phyloP scores from a whole-genome alignment of 441 rosid genomes.

The Populus hybrid region DNA sequence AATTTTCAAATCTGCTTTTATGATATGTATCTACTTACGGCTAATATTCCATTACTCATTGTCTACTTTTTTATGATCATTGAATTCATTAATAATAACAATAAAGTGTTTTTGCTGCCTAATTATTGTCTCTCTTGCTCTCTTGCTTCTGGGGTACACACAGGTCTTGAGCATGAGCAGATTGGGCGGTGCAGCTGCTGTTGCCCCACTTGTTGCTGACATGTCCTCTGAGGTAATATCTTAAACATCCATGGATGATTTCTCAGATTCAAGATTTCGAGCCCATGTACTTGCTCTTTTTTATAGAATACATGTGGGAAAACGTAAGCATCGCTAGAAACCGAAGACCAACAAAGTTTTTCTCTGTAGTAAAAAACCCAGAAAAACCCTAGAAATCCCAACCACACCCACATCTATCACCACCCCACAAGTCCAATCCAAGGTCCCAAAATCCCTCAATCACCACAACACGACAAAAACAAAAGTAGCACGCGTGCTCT shows the following conservation, averaged over 20 bases:
- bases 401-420: not conserved
- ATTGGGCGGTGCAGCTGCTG: slow-evolving; percentile 84
- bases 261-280: not conserved
- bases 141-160: not conserved
- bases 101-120: not conserved
- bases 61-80: not conserved
- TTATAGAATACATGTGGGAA: slow-evolving; percentile 3
- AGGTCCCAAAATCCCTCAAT: slow-evolving; percentile 6
- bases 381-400: not conserved
- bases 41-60: slow-evolving; percentile 19
- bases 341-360: not conserved
- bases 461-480: slow-evolving; percentile 45
- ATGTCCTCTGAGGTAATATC: slow-evolving; percentile 62
- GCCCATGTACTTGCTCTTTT: no score
- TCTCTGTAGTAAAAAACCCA: not conserved
- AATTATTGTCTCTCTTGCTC: not conserved
- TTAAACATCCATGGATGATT: not conserved
- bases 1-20: slow-evolving; percentile 1
- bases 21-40: not conserved
- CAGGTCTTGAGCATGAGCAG: slow-evolving; percentile 96
- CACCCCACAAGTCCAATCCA: not conserved
- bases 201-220: slow-evolving; percentile 75
- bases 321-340: not conserved
- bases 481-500: slow-evolving; percentile 76
- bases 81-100: not conserved